Evolutionary conservation across 345 rosid species (phyloP).

Genomic region (Noccaea bulbosa): DNA sequence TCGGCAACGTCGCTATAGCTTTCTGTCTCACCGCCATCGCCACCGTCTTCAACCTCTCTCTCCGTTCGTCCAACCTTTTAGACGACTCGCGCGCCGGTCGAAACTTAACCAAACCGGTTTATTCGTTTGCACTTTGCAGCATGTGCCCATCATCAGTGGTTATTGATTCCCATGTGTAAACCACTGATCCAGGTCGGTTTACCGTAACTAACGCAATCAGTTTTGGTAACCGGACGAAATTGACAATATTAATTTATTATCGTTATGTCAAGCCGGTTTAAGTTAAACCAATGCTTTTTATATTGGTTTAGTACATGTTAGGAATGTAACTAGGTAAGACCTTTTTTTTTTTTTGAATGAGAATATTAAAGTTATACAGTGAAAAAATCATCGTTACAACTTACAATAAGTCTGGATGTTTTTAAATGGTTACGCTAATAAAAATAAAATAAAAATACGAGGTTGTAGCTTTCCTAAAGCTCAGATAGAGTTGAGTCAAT

Average conservation of each 20-base stretch:
- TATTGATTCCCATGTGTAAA: not conserved
- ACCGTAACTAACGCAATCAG: not conserved
- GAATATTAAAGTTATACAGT: no score
- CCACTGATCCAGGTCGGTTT: not conserved
- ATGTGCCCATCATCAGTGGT: not conserved
- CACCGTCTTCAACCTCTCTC: slow-evolving; percentile 3
- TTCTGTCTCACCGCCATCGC: slow-evolving; percentile 62
- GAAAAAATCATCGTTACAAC: no score
- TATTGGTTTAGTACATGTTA: not conserved
- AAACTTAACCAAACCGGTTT: slow-evolving; percentile 20
- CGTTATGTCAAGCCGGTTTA: not conserved
- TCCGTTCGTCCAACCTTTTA: slow-evolving; percentile 7
- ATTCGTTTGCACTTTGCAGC: not conserved
- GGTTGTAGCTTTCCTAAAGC: no score
- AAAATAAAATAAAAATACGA: no score
- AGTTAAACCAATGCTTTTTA: not conserved
- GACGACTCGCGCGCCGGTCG: not conserved
- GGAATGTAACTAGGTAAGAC: not conserved
- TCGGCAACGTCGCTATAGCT: slow-evolving; percentile 54
- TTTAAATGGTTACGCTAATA: no score
- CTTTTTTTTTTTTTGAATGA: no score
- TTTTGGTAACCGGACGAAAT: not conserved
- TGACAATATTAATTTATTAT: not conserved
- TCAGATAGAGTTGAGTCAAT: no score
- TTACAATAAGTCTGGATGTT: no score